A percentile compares a stretch with the other conserved stretches of the same genome.
These are phyloP conservation scores for Diaporthe velutina DNA, from an alignment of 2,329 filamentous ascomycete genomes.

Conservation along the genomic window DNA sequence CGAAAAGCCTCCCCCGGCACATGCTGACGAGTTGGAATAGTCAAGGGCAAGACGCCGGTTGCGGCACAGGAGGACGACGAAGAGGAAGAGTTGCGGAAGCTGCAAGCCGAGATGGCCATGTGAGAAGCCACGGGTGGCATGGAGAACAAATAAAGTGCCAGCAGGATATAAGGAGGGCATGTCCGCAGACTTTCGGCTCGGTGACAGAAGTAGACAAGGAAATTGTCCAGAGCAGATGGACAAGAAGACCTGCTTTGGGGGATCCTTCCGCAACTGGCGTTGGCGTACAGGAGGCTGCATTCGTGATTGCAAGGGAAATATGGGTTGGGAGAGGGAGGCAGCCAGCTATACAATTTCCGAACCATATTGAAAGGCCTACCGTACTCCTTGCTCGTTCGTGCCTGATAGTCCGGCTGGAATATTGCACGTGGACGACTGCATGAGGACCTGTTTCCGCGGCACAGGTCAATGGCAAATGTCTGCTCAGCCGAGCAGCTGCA, in stretches of 20 bases:
- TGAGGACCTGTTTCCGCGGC: background rate
- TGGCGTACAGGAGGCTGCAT: constrained; percentile 39
- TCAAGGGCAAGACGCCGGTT: constrained; percentile 62
- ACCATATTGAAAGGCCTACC: constrained; percentile 16
- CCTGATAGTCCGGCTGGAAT: background rate
- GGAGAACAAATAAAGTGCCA: background rate
- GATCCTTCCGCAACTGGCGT: constrained; percentile 32
- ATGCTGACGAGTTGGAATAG: constrained; percentile 46
- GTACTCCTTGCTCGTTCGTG: background rate
- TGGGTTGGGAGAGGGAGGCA: constrained; percentile 8
- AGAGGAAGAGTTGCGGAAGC: constrained; percentile 90
- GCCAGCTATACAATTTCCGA: constrained; percentile 34
- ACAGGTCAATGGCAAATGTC: background rate
- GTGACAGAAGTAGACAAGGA: constrained; percentile 4
- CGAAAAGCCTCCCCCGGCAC: background rate
- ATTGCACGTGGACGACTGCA: background rate
- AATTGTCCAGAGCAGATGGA: constrained; percentile 6
- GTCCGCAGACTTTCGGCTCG: background rate
- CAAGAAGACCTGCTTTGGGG: constrained; percentile 8
- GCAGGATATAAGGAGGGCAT: background rate
- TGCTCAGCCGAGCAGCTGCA: background rate
- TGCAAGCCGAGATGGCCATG: constrained; percentile 98
- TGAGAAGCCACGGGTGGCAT: constrained; percentile 53
- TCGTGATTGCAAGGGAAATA: constrained; percentile 21
- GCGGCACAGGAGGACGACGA: constrained; percentile 88